Evolutionary conservation across 2,329 filamentous ascomycete species (phyloP), one percentile per base, ranked within the genome.

Genomic region (Camillea tinctor): DNA sequence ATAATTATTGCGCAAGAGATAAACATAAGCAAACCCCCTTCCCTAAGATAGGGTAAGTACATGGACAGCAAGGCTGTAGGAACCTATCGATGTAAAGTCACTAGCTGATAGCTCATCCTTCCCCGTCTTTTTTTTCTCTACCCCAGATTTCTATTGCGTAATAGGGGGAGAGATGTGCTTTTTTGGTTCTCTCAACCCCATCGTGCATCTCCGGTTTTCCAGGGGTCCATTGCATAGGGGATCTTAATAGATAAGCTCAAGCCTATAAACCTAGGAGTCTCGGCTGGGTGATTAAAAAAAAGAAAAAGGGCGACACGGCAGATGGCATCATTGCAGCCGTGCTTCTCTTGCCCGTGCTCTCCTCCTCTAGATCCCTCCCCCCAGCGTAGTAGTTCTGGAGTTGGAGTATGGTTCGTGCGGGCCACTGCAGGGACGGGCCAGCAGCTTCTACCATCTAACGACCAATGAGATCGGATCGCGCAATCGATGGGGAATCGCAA

Each of bases 1-100:
- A 55, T 24, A 56, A 24, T 54, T 55, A 68, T 68, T 59, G 65
- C 64, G 62, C 64, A 59, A 53, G 22, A 64, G 65, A 67, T 69
- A 69, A 69, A 62, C 59, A 58, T 60, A 55, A 61, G 63, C 64
- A 55, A 61, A 62, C 64, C 62, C 60, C 58, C 54, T 51, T 51
- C 50, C n/a, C 15, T 50, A 17, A 50, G 54, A 56, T 56, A 56
- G 13, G 5, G 19, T 23, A 24, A 58, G 49, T 53, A 60, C 26
- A 30, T 30, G 3, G 26, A 30, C 26, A 55, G 60, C 60, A 57
- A 66, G 61, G 52, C 64, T 66, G 54, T 50, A 57, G 59, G 60
- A 67, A 63, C 65, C 61, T 62, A 61, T 64, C 65, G 40, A 36
- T 4, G 26, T 11, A 30, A 30, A 11, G 6, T 30, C 26, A 30